A percentile compares a stretch with the other conserved stretches of the same genome.
These are phyloP conservation scores for Fusarium aywerte DNA, from an alignment of 2,329 filamentous ascomycete genomes.

Conservation along the genomic window DNA sequence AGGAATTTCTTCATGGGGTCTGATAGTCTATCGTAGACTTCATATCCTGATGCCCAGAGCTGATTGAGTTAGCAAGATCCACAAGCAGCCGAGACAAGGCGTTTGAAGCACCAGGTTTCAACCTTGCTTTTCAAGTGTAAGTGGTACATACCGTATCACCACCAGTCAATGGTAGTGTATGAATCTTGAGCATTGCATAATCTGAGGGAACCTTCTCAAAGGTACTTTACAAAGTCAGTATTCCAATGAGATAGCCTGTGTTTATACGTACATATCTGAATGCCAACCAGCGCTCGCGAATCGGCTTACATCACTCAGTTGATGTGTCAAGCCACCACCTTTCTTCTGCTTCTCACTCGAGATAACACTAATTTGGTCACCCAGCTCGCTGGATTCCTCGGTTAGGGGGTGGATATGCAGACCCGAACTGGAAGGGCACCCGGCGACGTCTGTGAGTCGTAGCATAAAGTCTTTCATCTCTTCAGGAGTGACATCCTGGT, in stretches of 20 bases:
- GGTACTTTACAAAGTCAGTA: slow-evolving; percentile 47
- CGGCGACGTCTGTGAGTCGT: slow-evolving; percentile 48
- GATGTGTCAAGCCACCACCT: slow-evolving; percentile 62
- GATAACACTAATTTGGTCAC: slow-evolving; percentile 67
- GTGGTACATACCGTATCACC: slow-evolving; percentile 60
- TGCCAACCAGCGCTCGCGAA: slow-evolving; percentile 58
- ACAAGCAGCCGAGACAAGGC: background rate
- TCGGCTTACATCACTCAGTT: slow-evolving; percentile 61
- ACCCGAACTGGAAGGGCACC: slow-evolving; percentile 58
- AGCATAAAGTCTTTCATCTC: slow-evolving; percentile 55
- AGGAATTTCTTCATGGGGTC: slow-evolving; percentile 59
- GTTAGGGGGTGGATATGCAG: slow-evolving; percentile 67
- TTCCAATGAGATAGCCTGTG: background rate
- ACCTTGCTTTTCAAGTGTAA: background rate
- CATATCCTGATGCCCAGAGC: slow-evolving; percentile 71
- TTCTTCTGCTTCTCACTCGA: slow-evolving; percentile 66
- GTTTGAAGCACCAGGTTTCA: background rate
- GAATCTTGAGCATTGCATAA: slow-evolving; percentile 69
- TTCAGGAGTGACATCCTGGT: slow-evolving; percentile 51
- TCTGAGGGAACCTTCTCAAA: slow-evolving; percentile 70
- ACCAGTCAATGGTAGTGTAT: slow-evolving; percentile 65
- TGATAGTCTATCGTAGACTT: slow-evolving; percentile 66
- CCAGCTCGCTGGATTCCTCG: slow-evolving; percentile 62
- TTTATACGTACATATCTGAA: slow-evolving; percentile 61
- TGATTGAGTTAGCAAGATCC: slow-evolving; percentile 54